A percentile compares a stretch with the other conserved stretches of the same genome.
Evolutionary conservation across 345 rosid species (phyloP).

Genomic region (Theobroma cacao): DNA sequence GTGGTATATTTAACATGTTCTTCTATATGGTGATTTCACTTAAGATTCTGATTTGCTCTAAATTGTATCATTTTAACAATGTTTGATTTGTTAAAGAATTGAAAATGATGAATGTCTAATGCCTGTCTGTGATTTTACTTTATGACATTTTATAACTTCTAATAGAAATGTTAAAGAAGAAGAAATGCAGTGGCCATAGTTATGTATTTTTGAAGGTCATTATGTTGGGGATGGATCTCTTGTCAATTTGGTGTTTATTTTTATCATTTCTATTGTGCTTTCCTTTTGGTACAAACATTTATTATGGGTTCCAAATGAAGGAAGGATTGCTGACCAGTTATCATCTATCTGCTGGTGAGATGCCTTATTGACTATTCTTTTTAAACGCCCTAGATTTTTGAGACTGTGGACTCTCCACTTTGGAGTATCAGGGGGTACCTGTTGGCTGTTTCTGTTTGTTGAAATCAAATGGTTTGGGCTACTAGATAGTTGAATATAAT

Average conservation of each 20-base stretch:
- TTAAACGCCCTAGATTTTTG: neutral
- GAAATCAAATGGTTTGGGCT: slow-evolving; percentile 14
- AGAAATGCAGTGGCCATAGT: neutral
- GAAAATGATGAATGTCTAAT: neutral
- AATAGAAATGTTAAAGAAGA: neutral
- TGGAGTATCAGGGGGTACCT: neutral
- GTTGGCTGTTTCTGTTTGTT: slow-evolving; percentile 10
- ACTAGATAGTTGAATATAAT: slow-evolving; percentile 9
- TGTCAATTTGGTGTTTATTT: neutral
- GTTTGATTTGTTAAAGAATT: neutral
- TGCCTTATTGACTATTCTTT: neutral
- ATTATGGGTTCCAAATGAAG: neutral
- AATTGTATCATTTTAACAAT: neutral
- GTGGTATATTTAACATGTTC: neutral
- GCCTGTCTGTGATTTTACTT: neutral
- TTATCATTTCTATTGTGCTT: neutral
- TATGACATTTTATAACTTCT: neutral
- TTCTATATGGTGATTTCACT: neutral
- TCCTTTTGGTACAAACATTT: neutral
- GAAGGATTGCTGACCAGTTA: neutral
- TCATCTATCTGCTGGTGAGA: neutral
- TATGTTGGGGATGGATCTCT: slow-evolving; percentile 1
- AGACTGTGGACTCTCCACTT: neutral
- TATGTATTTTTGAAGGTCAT: neutral
- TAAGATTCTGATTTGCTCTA: neutral